A percentile compares a stretch with the other conserved stretches of the same genome.
These are phyloP conservation scores for Ormosia emarginata DNA, from an alignment of 306 rosid genomes.

Conservation along the genomic window DNA sequence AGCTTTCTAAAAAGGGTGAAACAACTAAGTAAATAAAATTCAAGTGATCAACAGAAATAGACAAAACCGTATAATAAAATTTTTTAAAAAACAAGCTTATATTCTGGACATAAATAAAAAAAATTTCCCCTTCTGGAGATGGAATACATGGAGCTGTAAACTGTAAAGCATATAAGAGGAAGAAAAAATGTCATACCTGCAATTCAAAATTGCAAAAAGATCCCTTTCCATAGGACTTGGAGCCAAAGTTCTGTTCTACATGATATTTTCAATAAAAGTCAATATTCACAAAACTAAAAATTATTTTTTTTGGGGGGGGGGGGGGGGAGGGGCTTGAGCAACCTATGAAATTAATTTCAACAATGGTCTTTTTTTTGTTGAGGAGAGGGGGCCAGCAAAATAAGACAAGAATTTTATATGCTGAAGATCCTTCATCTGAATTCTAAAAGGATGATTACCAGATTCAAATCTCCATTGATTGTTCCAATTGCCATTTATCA, in stretches of 20 bases:
- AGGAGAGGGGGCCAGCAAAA: neutral
- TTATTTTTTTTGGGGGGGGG: neutral
- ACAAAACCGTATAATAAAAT: neutral
- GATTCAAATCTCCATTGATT: constrained; percentile 38
- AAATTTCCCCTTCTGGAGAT: neutral
- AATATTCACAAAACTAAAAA: neutral
- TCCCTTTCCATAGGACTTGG: constrained; percentile 33
- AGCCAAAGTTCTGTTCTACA: constrained; percentile 40
- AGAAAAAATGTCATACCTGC: constrained; percentile 47
- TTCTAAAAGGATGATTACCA: constrained; percentile 37
- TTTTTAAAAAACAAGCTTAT: neutral
- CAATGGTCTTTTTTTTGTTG: neutral
- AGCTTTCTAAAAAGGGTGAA: constrained; percentile 47
- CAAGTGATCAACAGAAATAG: neutral
- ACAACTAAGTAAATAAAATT: constrained; percentile 29
- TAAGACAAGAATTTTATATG: neutral
- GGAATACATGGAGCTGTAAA: neutral
- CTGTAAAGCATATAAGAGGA: neutral
- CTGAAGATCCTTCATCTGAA: constrained; percentile 1
- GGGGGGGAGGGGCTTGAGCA: neutral
- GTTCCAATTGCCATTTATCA: constrained; percentile 19
- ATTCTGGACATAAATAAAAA: neutral
- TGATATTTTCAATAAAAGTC: neutral
- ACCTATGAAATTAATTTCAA: neutral
- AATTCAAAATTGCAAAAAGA: constrained; percentile 51